Base-by-base conservation (phyloP, 768 basidiomycete genomes). In the Mycena vitilis region DNA sequence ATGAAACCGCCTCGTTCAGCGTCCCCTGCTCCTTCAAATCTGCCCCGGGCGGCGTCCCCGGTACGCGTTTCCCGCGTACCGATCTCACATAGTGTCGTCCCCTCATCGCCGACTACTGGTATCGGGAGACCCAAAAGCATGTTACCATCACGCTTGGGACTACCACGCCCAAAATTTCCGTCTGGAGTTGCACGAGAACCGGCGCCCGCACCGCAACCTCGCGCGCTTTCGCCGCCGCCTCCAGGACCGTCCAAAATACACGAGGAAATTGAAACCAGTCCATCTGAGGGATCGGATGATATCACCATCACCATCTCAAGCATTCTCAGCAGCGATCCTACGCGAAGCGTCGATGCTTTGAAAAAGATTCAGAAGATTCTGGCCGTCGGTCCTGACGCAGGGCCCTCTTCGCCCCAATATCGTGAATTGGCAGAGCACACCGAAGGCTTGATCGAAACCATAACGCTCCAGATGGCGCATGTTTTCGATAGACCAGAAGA, bases 341-440 rank as follows among this genome's bases (percentile, higher is more conserved):
- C 87, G 23, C 87, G 91, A 34, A 95, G 95, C 74, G 95, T 98
- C 34, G 96, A 99, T 68, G 94, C 95, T 0, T 83, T 99, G 74
- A 99, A 99, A 83, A 92, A 89, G 75, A 88, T 98, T 60, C 96
- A 99, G 77, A 92, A 91, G 76, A 92, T 94, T 68, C 84, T 99
- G 25, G 87, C 91, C 64, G 82, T 91, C 15, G 87, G 89, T 13
- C 90, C 94, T 12, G 93, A 95, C 60, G 86, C 86, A 23, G 93
- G 92, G 7, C 88, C 88, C 37, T 84, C 88, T 8, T 89, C 86
- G 23, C 83, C 88, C 9, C 86, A 88, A 70, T 95, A 95, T 78
- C 90, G 86, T 60, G 93, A 95, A 77, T 81, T 93, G 53, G 87
- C 94, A 53, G 89, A 92, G 75, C 88, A 93, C 75, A 89, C 92